These are phyloP conservation scores for Lagenaria siceraria DNA, from an alignment of 306 rosid species.

Conservation along the genomic window DNA sequence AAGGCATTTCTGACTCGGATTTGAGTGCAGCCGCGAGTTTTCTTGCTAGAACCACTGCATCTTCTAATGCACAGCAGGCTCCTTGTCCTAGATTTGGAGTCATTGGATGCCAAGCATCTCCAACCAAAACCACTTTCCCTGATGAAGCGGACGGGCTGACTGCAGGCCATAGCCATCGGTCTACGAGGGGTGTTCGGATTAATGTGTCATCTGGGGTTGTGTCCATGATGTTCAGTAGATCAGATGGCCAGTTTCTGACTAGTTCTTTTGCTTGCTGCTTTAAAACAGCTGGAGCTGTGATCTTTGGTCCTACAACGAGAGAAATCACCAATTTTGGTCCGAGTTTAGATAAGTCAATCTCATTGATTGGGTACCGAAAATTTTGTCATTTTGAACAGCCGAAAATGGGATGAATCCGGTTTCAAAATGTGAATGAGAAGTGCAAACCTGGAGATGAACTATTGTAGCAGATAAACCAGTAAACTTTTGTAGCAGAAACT, in stretches of 20 bases:
- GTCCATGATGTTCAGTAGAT: constrained; percentile 40
- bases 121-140: constrained; percentile 66
- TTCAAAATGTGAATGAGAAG: background rate
- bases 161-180: constrained; percentile 84
- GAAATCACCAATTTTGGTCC: background rate
- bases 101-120: constrained; percentile 99
- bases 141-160: constrained; percentile 50
- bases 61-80: constrained; percentile 92
- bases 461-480: constrained; percentile 92
- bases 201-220: constrained; percentile 52
- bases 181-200: constrained; percentile 57
- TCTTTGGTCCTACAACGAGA: constrained; percentile 44
- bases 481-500: constrained; percentile 74
- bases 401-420: background rate
- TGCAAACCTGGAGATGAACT: constrained; percentile 53
- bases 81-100: constrained; percentile 97
- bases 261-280: constrained; percentile 61
- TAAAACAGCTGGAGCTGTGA: constrained; percentile 31
- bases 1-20: constrained; percentile 27
- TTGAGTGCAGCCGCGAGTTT: constrained; percentile 54
- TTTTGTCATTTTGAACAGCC: background rate
- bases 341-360: background rate
- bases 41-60: constrained; percentile 51
- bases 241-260: constrained; percentile 48
- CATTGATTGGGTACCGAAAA: background rate